Evolutionary conservation across 257 asterid genomes (phyloP).

Genomic region (Agastache rugosa): DNA sequence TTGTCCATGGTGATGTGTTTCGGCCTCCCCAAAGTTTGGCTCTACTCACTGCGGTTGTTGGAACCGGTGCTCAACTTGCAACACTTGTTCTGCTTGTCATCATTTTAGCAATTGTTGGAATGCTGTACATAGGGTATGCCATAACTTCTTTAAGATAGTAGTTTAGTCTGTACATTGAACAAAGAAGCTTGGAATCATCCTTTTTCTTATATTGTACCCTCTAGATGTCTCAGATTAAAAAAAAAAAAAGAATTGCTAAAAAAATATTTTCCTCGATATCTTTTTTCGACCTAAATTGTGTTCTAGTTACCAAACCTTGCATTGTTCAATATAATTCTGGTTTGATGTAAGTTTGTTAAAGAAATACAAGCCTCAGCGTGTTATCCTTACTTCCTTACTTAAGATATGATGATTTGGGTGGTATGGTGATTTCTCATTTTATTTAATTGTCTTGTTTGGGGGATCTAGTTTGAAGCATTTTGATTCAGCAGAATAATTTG

Average conservation of each 20-base stretch:
- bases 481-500: neutral
- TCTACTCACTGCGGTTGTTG: slow-evolving; percentile 82
- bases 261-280: neutral
- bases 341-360: neutral
- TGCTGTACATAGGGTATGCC: slow-evolving; percentile 81
- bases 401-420: slow-evolving; percentile 6
- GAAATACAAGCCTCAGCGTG: neutral
- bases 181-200: slow-evolving; percentile 1
- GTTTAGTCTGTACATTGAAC: slow-evolving; percentile 22
- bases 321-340: neutral
- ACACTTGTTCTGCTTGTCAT: slow-evolving; percentile 74
- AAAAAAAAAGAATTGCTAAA: neutral
- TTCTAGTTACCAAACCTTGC: slow-evolving; percentile 5
- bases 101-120: slow-evolving; percentile 75
- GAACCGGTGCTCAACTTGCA: slow-evolving; percentile 90
- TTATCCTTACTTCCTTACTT: neutral
- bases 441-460: neutral
- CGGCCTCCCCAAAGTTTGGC: slow-evolving; percentile 72
- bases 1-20: slow-evolving; percentile 93
- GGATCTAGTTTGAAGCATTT: neutral
- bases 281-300: neutral
- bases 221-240: neutral
- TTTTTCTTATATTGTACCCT: neutral
- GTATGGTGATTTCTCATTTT: neutral
- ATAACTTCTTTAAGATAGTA: slow-evolving; percentile 14